These are phyloP conservation scores for Colletotrichum paranaense DNA, from an alignment of 2,329 filamentous ascomycete genomes.

Conservation along the genomic window DNA sequence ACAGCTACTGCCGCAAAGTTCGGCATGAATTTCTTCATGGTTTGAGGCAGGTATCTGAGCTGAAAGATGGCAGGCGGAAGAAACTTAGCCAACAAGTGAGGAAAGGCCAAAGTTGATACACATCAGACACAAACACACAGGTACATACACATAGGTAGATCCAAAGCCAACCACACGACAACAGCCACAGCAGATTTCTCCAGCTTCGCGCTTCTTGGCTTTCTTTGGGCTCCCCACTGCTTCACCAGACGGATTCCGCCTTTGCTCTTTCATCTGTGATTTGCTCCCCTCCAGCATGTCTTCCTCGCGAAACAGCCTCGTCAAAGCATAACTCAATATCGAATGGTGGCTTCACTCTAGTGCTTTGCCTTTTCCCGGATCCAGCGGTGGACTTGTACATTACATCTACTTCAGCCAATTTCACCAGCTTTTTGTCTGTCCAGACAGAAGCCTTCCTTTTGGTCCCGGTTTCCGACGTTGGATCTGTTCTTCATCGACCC, in stretches of 20 bases:
- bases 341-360: not conserved
- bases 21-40: not conserved
- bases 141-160: not conserved
- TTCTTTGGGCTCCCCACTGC: not conserved
- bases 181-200: not conserved
- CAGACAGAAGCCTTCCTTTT: not conserved
- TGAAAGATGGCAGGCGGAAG: not conserved
- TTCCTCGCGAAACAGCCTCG: conserved; percentile 18
- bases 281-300: not conserved
- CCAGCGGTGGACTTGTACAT: not conserved
- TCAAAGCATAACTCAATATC: conserved; percentile 32
- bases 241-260: not conserved
- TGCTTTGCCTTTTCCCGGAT: not conserved
- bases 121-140: not conserved
- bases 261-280: not conserved
- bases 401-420: not conserved
- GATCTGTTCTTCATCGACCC: not conserved
- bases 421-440: not conserved
- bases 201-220: not conserved
- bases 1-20: not conserved
- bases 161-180: not conserved
- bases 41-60: not conserved
- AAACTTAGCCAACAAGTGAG: not conserved
- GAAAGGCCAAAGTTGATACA: not conserved
- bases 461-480: not conserved